Evolutionary conservation across 2,329 filamentous ascomycete genomes (phyloP), one percentile per base, ranked within the genome.

Genomic region (Camptophora hylomeconis): DNA sequence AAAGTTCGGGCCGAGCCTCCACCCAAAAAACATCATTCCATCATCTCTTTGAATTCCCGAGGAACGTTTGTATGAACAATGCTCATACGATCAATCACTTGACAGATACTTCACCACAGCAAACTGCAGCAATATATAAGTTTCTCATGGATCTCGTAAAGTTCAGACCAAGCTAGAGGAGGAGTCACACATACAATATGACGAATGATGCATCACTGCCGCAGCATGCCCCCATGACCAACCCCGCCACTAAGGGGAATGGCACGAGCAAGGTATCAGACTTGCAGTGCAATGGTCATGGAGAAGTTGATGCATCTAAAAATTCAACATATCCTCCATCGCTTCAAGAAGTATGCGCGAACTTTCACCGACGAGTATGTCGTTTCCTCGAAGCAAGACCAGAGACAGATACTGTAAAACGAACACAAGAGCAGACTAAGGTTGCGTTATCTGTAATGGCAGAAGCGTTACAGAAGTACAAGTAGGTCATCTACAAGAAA

Each of bases 401-500:
- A 35, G 59, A 64, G 3, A 65, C 68, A 12, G 58, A 69, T 30
- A 53, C 56, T 23, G 56, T 86, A 33, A 61, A 58, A 42, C 63
- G 62, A 31, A 72, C 84, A 16, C 86, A 94, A 57, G 56, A 60
- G 33, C 84, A 89, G 60, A 79, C 80, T 24, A 69, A 72, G 36
- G 61, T 71, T 30, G 77, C 83, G 14, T 64, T 92, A 46, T 65
- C 57, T 13, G 74, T 93, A 13, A 73, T 94, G 33, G 68, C 72
- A 36, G 69, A 82, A 45, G 81, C 86, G 9, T 61, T 94, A 47
- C 56, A 70, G 38, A 67, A 66, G 48, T 95, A 93, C 54, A 68
- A 68, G 75, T 89, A 58, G 34, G 71, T 56, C 18, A 23, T 19
- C 27, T 12, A 26, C 24, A 21, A 28, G 31, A 5, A 20, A 15